Evolutionary conservation across 148 eudicot species (phyloP).

Genomic region (Mesembryanthemum crystallinum): DNA sequence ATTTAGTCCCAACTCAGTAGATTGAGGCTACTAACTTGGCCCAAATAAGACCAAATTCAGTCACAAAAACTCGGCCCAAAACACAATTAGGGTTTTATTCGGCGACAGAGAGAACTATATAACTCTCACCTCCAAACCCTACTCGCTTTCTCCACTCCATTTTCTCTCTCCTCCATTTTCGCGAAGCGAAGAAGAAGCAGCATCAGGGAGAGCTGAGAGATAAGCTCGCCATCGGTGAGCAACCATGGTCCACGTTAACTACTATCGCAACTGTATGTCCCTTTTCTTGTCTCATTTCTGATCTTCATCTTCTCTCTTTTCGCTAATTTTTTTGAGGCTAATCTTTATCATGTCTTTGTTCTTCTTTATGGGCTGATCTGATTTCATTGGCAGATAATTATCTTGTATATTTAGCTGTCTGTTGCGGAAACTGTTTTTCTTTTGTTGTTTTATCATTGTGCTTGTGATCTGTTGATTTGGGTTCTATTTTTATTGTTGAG

Average conservation of each 20-base stretch:
- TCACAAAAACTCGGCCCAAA: slow-evolving; percentile 8
- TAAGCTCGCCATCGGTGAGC: slow-evolving; percentile 23
- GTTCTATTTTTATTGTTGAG: background rate
- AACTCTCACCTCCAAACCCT: slow-evolving; percentile 10
- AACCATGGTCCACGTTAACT: slow-evolving; percentile 53
- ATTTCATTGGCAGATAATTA: background rate
- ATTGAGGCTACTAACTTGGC: too few relatives aligned
- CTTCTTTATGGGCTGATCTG: background rate
- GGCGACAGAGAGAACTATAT: background rate
- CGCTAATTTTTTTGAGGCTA: too few relatives aligned
- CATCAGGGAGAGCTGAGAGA: background rate
- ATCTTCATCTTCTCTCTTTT: too few relatives aligned
- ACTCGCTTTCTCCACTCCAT: background rate
- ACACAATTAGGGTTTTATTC: slow-evolving; percentile 13
- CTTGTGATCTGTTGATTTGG: background rate
- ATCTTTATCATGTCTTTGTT: background rate
- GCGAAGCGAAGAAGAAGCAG: background rate
- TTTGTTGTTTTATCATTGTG: background rate
- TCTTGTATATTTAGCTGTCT: background rate
- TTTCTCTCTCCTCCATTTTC: slow-evolving; percentile 18
- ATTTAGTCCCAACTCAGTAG: too few relatives aligned
- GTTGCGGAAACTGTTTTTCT: background rate
- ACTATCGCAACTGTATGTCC: slow-evolving; percentile 53
- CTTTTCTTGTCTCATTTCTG: background rate
- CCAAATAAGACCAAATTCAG: background rate